Evolutionary conservation across 331 rosid species (phyloP), one percentile per base, ranked within the genome.

Genomic region (Prunus yedoensis): DNA sequence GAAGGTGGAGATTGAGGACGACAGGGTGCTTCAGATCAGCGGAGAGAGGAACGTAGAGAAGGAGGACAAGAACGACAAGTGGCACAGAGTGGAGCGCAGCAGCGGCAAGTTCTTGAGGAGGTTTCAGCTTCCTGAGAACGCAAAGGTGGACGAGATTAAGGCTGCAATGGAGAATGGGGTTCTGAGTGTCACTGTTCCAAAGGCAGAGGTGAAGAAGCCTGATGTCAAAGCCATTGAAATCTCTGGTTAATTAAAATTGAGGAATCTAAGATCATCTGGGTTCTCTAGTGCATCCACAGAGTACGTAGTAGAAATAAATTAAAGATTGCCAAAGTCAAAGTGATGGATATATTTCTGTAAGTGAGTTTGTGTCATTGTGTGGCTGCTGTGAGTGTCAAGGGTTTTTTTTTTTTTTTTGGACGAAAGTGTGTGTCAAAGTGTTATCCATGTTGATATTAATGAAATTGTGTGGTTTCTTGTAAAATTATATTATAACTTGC

Each of bases 41-140:
- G 83, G 85, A 23, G 85, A 81, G 83, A 84, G 76, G 66, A 78
- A 47, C 28, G n/a, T 66, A 3, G 85, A 81, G 66, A 72, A 81
- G n/a, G 83, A 80, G 27, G 85, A 84, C 8, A 84, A 84, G 79
- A 74, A 47, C 14, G 85, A 84, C 10, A 81, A 66, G 18, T 84
- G 85, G 88, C 83, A 74, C 50, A 47, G 85, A 20, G 81, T 84
- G 2, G 88, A 81, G 79, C 62, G 88, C 1, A 71, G 83, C 67
- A 65, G 57, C 14, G 88, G 88, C 14, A 80, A 69, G 69, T 84
- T 80, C 73, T 0, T 51, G 56, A 67, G 79, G 57, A 65, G 84
- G 75, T 77, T 81, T 45, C 49, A 69, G 77, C 67, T 74, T n/a
- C 82, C 85, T 8, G 83, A 84, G 68, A 74, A 80, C 20, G 76